phyloP scores from a whole-genome alignment of 1,139 yeast genomes.

The Debaryomyces psychrophilus region DNA sequence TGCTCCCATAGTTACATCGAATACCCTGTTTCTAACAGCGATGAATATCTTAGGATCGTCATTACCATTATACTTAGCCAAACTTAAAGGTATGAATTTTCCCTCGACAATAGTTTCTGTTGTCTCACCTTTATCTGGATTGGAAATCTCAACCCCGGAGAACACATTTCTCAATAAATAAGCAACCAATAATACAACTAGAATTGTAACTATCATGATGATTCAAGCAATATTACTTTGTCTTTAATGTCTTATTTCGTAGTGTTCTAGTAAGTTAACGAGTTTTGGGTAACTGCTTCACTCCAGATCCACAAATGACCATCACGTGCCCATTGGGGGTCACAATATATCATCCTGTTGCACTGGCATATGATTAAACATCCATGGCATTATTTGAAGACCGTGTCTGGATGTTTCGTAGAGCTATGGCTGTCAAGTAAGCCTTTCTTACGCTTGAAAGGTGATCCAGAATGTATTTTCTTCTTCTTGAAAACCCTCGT shows the following conservation, averaged over 20 bases:
- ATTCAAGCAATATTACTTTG: neutral
- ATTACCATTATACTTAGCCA: constrained; percentile 77
- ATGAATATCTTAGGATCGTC: constrained; percentile 78
- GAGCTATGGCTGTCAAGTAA: no score
- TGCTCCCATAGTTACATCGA: constrained; percentile 80
- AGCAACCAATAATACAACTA: constrained; percentile 26
- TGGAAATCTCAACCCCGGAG: constrained; percentile 21
- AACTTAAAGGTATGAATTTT: constrained; percentile 75
- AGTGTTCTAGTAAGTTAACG: neutral
- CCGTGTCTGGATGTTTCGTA: no score
- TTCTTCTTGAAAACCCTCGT: no score
- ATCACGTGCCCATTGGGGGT: neutral
- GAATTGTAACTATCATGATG: constrained; percentile 29
- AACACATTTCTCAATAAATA: constrained; percentile 28
- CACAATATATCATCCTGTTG: neutral
- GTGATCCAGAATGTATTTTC: no score
- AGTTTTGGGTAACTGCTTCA: neutral
- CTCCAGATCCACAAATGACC: neutral
- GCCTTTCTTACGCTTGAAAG: no score
- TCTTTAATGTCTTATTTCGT: neutral
- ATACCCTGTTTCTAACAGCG: constrained; percentile 83
- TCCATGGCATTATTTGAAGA: neutral
- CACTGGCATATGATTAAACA: neutral
- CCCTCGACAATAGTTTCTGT: constrained; percentile 71
- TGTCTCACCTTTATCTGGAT: constrained; percentile 12